Evolutionary conservation across 805 yeast genomes (phyloP).

Genomic region (Candida suzukii): DNA sequence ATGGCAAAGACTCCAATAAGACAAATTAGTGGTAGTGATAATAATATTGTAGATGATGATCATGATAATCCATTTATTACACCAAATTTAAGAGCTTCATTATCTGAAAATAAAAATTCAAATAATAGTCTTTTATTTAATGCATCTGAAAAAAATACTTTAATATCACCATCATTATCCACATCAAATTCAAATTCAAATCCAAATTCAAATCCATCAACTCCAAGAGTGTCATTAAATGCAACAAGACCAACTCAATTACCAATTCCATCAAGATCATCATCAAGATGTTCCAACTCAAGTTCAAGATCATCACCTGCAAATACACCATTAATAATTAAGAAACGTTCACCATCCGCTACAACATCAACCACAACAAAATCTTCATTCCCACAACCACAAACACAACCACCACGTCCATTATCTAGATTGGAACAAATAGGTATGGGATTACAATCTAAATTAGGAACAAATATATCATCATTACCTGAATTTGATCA

Average conservation of each 20-base stretch:
- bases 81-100: slow-evolving; percentile 8
- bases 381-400: background rate
- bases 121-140: background rate
- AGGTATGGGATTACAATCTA: slow-evolving; percentile 1
- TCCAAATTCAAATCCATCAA: slow-evolving; percentile 1
- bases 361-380: background rate
- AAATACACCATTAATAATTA: background rate
- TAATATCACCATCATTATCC: background rate
- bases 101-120: background rate
- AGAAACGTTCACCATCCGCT: background rate
- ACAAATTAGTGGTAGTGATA: background rate
- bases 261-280: background rate
- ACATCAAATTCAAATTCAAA: too few relatives aligned
- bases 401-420: slow-evolving; percentile 2
- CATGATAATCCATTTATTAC: slow-evolving; percentile 26
- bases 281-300: background rate
- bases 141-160: background rate
- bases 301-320: background rate
- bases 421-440: slow-evolving; percentile 10
- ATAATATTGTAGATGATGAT: too few relatives aligned
- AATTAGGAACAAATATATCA: slow-evolving; percentile 2
- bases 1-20: background rate
- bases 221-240: background rate
- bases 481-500: background rate
- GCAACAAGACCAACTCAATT: background rate